Evolutionary conservation across 768 basidiomycete genomes (phyloP), one percentile per base, ranked within the genome.

Genomic region (Tylopilus balloui): DNA sequence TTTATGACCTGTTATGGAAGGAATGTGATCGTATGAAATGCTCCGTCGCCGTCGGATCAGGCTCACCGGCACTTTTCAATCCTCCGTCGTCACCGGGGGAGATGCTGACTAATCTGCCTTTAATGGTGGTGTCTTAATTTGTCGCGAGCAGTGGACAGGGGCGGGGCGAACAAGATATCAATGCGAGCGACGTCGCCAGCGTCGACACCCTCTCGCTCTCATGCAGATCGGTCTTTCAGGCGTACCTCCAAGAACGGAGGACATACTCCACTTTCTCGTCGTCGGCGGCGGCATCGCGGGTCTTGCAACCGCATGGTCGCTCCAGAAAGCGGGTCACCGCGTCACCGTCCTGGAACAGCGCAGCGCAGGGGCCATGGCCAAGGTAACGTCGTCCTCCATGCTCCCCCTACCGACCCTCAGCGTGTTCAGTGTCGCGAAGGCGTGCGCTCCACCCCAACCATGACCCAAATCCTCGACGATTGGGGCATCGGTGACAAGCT

Each of bases 311-410:
- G 81, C 82, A 0, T 80, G 73, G 58, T 67, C 77, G 2, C 70
- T 86, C 19, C 70, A 68, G 23, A 70, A 67, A 51, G 75, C 73
- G 0, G 83, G 84, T 0, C 84, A 86, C 63, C 64, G 69, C 19
- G 81, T 83, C 27, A 65, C 72, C 1, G 70, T 86, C 3, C 56
- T 84, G 23, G 83, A 84, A 60, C 69, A 72, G 45, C 63, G 58
- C 2, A 62, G 69, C 54, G 71, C 70, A 4, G 65, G 73, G 47
- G 73, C 71, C 13, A 69, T 68, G 29, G 51, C 62, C 15, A 66
- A 69, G 59, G 73, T 73, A 45, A 4, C 7, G 6, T 14, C 9
- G 14, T 23, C 8, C 5, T 27, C 14, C 3, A 12, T 8, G 1
- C 8, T 23, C n/a, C n/a, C 4, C 8, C 5, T 31, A 7, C 1